A percentile compares a stretch with the other conserved stretches of the same genome.
phyloP scores from a whole-genome alignment of 148 eudicot species.

The Arctostaphylos glauca region DNA sequence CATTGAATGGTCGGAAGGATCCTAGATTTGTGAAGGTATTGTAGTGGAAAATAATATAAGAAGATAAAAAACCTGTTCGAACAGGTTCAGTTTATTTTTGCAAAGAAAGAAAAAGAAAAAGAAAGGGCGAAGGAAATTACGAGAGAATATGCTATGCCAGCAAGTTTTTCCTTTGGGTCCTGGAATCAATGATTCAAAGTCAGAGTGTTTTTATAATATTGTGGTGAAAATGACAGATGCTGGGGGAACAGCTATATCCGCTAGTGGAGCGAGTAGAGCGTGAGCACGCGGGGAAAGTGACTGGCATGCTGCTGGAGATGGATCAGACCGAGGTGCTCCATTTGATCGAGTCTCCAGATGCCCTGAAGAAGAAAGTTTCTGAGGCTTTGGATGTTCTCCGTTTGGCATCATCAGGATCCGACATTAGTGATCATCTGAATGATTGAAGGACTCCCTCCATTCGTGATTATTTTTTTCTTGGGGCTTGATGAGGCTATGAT shows the following conservation, averaged over 20 bases:
- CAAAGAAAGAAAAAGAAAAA: neutral
- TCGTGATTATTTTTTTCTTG: neutral
- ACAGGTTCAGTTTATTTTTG: neutral
- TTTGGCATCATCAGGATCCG: conserved; percentile 19
- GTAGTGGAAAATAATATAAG: neutral
- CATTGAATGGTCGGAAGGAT: too few species aligned
- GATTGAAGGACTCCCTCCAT: neutral
- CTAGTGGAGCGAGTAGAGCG: conserved; percentile 43
- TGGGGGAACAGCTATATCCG: conserved; percentile 49
- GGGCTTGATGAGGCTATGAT: neutral
- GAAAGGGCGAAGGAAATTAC: neutral
- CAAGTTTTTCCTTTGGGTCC: neutral
- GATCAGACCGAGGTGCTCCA: conserved; percentile 57
- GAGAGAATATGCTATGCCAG: too few species aligned
- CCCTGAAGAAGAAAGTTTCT: conserved; percentile 44
- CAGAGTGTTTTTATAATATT: neutral
- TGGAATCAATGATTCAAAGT: too few species aligned
- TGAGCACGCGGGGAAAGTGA: conserved; percentile 44
- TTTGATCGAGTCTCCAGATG: conserved; percentile 52
- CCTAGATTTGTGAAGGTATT: neutral
- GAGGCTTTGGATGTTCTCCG: conserved; percentile 50
- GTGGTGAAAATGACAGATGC: conserved; percentile 31
- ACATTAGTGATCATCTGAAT: conserved; percentile 20
- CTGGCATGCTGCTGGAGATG: conserved; percentile 56
- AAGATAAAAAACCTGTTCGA: neutral